These are phyloP conservation scores for Rosa rugosa DNA, from an alignment of 306 rosid species.

Conservation along the genomic window DNA sequence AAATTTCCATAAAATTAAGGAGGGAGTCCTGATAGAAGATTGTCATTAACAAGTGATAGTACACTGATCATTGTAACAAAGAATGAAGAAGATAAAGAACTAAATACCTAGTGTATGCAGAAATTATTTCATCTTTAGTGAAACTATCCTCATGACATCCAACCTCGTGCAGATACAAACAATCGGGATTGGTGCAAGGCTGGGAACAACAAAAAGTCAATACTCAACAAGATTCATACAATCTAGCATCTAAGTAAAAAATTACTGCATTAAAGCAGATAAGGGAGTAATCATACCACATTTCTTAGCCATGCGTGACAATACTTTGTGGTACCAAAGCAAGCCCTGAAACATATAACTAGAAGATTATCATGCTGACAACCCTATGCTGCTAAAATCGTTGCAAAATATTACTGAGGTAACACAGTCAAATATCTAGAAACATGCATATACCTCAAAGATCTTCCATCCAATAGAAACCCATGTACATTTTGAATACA, in stretches of 20 bases:
- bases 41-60: not conserved
- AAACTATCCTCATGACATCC: conserved; percentile 93
- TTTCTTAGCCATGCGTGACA: conserved; percentile 99
- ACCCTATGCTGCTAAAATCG: not conserved
- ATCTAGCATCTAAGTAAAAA: not conserved
- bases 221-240: conserved; percentile 19
- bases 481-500: conserved; percentile 99
- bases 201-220: conserved; percentile 35
- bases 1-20: not conserved
- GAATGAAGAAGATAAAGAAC: not conserved
- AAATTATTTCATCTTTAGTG: conserved; percentile 94
- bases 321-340: conserved; percentile 98
- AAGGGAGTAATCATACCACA: conserved; percentile 55
- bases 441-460: conserved; percentile 58
- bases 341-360: conserved; percentile 61
- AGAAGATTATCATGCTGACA: not conserved
- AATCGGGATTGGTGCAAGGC: conserved; percentile 99
- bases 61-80: not conserved
- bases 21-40: not conserved
- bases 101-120: conserved; percentile 77
- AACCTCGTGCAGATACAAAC: conserved; percentile 88
- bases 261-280: not conserved
- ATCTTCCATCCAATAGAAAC: conserved; percentile 88
- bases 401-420: not conserved
- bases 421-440: not conserved